These are phyloP conservation scores for Dovyalis caffra DNA, from an alignment of 345 rosid species.

Conservation along the genomic window DNA sequence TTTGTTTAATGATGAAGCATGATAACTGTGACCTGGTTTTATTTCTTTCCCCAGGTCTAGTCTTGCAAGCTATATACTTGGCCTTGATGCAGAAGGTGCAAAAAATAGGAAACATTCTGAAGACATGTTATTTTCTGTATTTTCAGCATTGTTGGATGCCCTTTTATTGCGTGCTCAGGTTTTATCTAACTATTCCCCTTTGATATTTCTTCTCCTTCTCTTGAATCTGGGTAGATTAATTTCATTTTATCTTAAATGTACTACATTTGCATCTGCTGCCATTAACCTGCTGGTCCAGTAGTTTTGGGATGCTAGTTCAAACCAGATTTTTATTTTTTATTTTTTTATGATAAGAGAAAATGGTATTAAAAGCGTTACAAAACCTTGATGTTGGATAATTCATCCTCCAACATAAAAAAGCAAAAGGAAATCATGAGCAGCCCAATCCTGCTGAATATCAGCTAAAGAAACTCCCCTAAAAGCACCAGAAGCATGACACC, in stretches of 20 bases:
- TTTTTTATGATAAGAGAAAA: too few relatives aligned
- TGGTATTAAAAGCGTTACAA: too few relatives aligned
- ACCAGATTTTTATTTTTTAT: background rate
- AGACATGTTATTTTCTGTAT: conserved; percentile 65
- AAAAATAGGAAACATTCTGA: conserved; percentile 46
- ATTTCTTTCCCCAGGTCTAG: conserved; percentile 59
- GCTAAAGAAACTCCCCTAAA: too few relatives aligned
- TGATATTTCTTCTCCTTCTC: conserved; percentile 4
- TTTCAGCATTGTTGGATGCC: conserved; percentile 75
- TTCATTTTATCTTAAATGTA: background rate
- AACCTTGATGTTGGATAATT: too few relatives aligned
- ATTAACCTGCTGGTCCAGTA: background rate
- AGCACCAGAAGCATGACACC: too few relatives aligned
- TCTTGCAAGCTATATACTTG: conserved; percentile 72
- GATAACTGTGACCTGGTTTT: background rate
- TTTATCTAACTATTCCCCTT: conserved; percentile 18
- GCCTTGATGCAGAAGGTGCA: conserved; percentile 43
- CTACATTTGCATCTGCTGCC: background rate
- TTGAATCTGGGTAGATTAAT: conserved; percentile 4
- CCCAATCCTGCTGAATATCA: too few relatives aligned
- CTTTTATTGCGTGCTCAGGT: conserved; percentile 93
- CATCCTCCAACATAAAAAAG: too few relatives aligned
- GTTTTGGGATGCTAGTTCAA: background rate
- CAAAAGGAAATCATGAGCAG: too few relatives aligned
- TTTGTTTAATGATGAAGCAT: conserved; percentile 1